Percentiles rank a stretch among this genome's conserved stretches.
phyloP scores from a whole-genome alignment of 176 grass and related monocot species.

The Musa acuminata region DNA sequence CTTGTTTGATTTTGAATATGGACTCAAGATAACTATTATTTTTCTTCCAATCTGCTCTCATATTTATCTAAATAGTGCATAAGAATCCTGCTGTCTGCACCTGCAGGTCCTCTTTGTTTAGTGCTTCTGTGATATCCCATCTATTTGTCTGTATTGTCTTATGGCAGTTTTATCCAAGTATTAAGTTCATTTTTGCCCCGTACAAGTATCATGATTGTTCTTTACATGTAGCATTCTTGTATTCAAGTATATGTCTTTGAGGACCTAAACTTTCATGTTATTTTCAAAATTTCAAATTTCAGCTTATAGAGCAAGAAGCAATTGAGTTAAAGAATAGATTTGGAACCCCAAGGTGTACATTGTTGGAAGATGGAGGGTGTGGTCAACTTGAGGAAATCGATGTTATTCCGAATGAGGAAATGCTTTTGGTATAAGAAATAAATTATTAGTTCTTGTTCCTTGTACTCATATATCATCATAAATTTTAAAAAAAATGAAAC shows the following conservation, averaged over 20 bases:
- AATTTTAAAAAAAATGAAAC: background rate
- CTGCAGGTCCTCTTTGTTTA: too few species aligned
- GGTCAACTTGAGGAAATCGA: constrained; percentile 81
- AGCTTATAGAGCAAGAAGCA: constrained; percentile 87
- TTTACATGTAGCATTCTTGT: background rate
- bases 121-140: too few species aligned
- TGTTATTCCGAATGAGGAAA: constrained; percentile 94
- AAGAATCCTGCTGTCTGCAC: too few species aligned
- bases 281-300: constrained; percentile 28
- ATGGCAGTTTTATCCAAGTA: too few species aligned
- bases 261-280: background rate
- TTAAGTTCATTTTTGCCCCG: too few species aligned
- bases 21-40: too few species aligned
- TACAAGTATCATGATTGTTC: background rate
- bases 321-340: constrained; percentile 82
- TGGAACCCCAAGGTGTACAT: constrained; percentile 62
- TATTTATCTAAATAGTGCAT: too few species aligned
- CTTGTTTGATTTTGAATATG: too few species aligned
- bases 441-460: background rate
- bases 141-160: too few species aligned
- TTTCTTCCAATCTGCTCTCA: too few species aligned
- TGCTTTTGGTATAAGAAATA: constrained; percentile 65
- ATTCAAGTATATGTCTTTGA: background rate
- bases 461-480: background rate
- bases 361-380: constrained; percentile 54